phyloP scores from a whole-genome alignment of 2,329 filamentous ascomycete genomes.

The Cadophora gregata region DNA sequence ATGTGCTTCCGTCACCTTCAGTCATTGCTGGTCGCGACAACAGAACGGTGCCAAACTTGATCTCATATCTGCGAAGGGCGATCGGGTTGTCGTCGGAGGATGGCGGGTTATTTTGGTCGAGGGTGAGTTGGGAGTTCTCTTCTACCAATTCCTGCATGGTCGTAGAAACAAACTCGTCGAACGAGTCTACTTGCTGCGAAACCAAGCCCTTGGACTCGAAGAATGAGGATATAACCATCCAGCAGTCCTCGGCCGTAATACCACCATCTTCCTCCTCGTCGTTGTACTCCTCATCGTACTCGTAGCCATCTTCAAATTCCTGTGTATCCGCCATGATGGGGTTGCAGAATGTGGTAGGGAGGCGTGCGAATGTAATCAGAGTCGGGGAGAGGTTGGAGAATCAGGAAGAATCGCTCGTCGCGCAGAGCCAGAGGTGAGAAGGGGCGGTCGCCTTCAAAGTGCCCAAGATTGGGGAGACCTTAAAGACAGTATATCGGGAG shows the following conservation, averaged over 20 bases:
- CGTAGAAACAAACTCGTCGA: slow-evolving; percentile 93
- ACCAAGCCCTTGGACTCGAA: slow-evolving; percentile 96
- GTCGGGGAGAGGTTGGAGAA: neutral
- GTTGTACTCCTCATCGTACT: slow-evolving; percentile 58
- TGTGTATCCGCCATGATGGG: slow-evolving; percentile 42
- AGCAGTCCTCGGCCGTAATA: slow-evolving; percentile 97
- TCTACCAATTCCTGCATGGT: slow-evolving; percentile 95
- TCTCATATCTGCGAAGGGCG: slow-evolving; percentile 88
- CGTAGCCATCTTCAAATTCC: slow-evolving; percentile 60
- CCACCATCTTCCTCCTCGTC: slow-evolving; percentile 70
- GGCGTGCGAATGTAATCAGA: neutral
- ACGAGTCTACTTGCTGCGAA: slow-evolving; percentile 97
- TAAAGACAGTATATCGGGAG: slow-evolving; percentile 2
- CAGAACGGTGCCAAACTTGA: slow-evolving; percentile 90
- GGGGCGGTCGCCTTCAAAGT: slow-evolving; percentile 25
- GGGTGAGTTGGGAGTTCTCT: slow-evolving; percentile 88
- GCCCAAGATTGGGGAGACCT: slow-evolving; percentile 13
- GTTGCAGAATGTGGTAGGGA: neutral
- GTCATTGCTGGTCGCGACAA: slow-evolving; percentile 90
- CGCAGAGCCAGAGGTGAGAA: slow-evolving; percentile 29
- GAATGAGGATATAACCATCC: slow-evolving; percentile 96
- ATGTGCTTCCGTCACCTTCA: slow-evolving; percentile 88
- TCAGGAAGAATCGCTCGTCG: slow-evolving; percentile 19
- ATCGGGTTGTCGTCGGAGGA: slow-evolving; percentile 78
- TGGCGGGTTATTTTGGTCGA: slow-evolving; percentile 88